These are phyloP conservation scores for Lasiosphaeria ovina DNA, from an alignment of 495 filamentous ascomycete species.

Conservation along the genomic window DNA sequence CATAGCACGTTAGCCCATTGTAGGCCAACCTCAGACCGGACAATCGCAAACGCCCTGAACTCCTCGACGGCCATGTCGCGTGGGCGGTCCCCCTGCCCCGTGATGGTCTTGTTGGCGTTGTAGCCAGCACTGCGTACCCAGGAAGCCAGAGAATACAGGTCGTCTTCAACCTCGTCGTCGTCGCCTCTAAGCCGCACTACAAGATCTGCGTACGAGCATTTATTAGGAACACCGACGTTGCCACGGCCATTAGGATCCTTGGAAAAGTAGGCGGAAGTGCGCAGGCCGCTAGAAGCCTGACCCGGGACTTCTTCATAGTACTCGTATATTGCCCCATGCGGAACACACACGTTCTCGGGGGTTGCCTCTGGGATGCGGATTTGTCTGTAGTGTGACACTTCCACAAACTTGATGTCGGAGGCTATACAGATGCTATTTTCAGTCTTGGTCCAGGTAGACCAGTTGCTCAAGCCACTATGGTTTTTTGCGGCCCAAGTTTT, in stretches of 20 bases:
- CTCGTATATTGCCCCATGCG: constrained; percentile 42
- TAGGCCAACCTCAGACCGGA: constrained; percentile 47
- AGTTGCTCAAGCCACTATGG: constrained; percentile 2
- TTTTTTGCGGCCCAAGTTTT: background rate
- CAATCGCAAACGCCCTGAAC: constrained; percentile 46
- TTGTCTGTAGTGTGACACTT: constrained; percentile 14
- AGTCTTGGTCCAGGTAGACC: too few species aligned
- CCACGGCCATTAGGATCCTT: too few species aligned
- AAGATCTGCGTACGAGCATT: too few species aligned
- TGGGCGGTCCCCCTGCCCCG: constrained; percentile 44
- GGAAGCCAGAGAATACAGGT: background rate
- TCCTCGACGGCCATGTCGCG: constrained; percentile 47
- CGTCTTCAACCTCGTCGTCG: background rate
- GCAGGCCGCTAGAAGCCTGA: background rate
- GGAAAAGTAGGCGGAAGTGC: too few species aligned
- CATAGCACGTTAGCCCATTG: constrained; percentile 57
- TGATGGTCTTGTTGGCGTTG: constrained; percentile 46
- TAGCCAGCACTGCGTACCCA: constrained; percentile 16
- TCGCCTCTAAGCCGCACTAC: background rate
- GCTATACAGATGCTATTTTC: constrained; percentile 4
- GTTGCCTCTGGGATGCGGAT: constrained; percentile 25
- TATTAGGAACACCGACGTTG: too few species aligned
- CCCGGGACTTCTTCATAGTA: constrained; percentile 27
- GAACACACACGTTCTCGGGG: constrained; percentile 39
- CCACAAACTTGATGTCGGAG: constrained; percentile 13